Conservation (phyloP, 2,329 filamentous ascomycete genomes). For the Trichoderma polysporum region DNA sequence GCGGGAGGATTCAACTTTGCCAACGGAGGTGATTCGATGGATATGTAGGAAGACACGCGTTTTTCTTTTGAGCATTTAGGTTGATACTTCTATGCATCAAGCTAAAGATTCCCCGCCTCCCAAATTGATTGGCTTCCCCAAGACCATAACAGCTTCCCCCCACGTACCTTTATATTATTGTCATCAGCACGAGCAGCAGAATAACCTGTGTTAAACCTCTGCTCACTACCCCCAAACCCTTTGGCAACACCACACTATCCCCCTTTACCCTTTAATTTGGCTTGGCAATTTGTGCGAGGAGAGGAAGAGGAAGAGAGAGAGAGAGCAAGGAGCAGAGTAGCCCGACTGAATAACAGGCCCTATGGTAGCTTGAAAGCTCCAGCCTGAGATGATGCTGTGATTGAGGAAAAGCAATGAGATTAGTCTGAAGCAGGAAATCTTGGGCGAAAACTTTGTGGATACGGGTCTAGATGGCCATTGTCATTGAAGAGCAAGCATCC, state of each 20-base stretch:
- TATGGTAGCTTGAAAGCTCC: conserved; percentile 67
- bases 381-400: conserved; percentile 44
- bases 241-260: conserved; percentile 35
- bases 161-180: conserved; percentile 9
- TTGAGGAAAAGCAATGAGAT: conserved; percentile 21
- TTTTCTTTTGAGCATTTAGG: neutral
- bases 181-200: conserved; percentile 19
- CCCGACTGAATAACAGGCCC: conserved; percentile 40
- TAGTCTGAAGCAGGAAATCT: conserved; percentile 24
- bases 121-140: conserved; percentile 14
- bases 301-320: conserved; percentile 21
- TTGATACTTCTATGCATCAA: conserved; percentile 4
- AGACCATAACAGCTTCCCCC: conserved; percentile 1
- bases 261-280: conserved; percentile 36
- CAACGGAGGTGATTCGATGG: conserved; percentile 65
- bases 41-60: conserved; percentile 51
- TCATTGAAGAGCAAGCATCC: conserved; percentile 20
- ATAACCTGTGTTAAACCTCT: neutral
- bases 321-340: conserved; percentile 11
- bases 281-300: conserved; percentile 39
- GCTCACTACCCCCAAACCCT: conserved; percentile 26
- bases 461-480: conserved; percentile 21
- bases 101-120: neutral
- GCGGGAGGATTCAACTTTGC: conserved; percentile 93
- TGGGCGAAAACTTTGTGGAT: conserved; percentile 22